These are phyloP conservation scores for Lecanicillium sp. DNA, from an alignment of 2,329 filamentous ascomycete genomes.

Conservation along the genomic window DNA sequence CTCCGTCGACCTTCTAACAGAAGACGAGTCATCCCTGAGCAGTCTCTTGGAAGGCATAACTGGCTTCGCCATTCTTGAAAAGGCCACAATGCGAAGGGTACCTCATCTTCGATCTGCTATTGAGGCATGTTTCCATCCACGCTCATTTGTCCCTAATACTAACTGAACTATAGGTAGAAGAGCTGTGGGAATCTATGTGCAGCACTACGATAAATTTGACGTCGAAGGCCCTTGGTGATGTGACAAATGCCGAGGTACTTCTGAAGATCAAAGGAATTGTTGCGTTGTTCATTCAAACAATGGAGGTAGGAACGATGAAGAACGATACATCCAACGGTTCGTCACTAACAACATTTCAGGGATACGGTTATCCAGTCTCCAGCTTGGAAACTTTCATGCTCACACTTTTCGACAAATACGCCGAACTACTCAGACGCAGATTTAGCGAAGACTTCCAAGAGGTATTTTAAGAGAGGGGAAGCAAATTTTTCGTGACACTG, in stretches of 20 bases:
- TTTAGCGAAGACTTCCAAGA: conserved; percentile 97
- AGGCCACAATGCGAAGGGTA: conserved; percentile 81
- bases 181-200: conserved; percentile 98
- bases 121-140: conserved; percentile 51
- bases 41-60: conserved; percentile 89
- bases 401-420: conserved; percentile 90
- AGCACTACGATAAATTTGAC: conserved; percentile 79
- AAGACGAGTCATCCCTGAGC: conserved; percentile 81
- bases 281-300: conserved; percentile 93
- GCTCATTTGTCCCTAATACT: background rate
- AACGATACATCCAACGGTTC: conserved; percentile 57
- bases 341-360: conserved; percentile 73
- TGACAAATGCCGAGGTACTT: conserved; percentile 83
- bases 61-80: conserved; percentile 94
- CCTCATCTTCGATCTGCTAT: conserved; percentile 74
- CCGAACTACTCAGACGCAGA: conserved; percentile 78
- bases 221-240: conserved; percentile 66
- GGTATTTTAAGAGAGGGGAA: conserved; percentile 35
- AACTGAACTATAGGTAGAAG: conserved; percentile 64
- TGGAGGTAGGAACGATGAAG: conserved; percentile 73
- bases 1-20: conserved; percentile 69
- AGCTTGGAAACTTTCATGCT: conserved; percentile 79
- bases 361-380: conserved; percentile 82
- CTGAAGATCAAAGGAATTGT: conserved; percentile 94
- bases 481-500: background rate